Evolutionary conservation across 352 stramenopile species (phyloP).

Genomic region (Globisporangium mamillatum): DNA sequence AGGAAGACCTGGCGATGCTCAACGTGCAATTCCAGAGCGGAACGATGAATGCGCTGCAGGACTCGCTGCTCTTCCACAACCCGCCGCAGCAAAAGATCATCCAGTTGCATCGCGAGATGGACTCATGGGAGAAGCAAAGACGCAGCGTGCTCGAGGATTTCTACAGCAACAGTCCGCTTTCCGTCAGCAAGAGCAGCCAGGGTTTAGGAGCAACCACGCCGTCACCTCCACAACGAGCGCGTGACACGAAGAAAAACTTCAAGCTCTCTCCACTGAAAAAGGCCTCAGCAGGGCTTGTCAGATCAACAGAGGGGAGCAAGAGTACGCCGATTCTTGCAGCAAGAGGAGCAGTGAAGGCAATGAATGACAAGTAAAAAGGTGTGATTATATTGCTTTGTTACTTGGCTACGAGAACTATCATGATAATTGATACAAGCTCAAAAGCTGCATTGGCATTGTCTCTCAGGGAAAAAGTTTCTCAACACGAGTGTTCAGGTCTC

Average conservation of each 20-base stretch:
- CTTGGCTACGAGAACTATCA: neutral
- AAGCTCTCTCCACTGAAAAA: slow-evolving; percentile 13
- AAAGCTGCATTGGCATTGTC: slow-evolving; percentile 30
- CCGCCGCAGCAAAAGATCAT: slow-evolving; percentile 71
- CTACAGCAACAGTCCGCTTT: slow-evolving; percentile 19
- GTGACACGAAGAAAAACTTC: neutral
- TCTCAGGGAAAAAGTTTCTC: slow-evolving; percentile 66
- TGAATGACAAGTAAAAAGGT: neutral
- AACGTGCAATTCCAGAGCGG: slow-evolving; percentile 69
- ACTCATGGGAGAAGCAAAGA: slow-evolving; percentile 51
- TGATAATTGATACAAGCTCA: no score
- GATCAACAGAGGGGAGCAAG: neutral
- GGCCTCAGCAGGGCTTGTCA: neutral
- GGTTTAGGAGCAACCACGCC: neutral
- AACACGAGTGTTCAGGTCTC: slow-evolving; percentile 72
- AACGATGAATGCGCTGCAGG: slow-evolving; percentile 75
- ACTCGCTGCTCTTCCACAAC: slow-evolving; percentile 78
- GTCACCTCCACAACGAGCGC: neutral
- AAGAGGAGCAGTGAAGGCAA: neutral
- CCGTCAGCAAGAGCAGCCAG: neutral
- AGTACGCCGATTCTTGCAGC: neutral
- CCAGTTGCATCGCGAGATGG: slow-evolving; percentile 52
- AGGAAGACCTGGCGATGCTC: slow-evolving; percentile 48
- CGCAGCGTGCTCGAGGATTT: slow-evolving; percentile 46
- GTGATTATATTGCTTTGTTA: neutral